These are phyloP conservation scores for Fusarium sterilihyphosum DNA, from an alignment of 2,329 filamentous ascomycete genomes.

Conservation along the genomic window DNA sequence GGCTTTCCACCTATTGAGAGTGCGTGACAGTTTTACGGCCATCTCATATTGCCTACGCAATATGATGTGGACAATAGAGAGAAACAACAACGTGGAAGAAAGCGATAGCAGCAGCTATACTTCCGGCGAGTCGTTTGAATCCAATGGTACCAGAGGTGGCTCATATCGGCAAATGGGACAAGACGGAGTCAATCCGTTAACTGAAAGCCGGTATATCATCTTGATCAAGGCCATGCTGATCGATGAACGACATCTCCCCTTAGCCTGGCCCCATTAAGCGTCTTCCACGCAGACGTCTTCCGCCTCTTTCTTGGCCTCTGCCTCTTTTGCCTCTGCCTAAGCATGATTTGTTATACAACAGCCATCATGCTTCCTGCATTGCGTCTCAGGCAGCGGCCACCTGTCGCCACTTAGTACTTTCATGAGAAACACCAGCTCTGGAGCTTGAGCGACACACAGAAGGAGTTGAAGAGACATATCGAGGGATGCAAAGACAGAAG, in stretches of 20 bases:
- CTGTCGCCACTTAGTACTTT: neutral
- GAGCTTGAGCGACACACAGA: neutral
- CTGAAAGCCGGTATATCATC: neutral
- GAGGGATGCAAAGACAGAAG: neutral
- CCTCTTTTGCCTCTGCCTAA: neutral
- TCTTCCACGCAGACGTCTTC: neutral
- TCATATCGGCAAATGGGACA: neutral
- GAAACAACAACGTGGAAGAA: neutral
- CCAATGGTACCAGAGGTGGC: neutral
- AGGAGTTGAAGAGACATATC: neutral
- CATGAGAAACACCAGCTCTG: neutral
- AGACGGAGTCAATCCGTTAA: neutral
- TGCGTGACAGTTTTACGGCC: neutral
- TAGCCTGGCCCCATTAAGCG: neutral
- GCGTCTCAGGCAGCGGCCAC: neutral
- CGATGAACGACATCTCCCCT: neutral
- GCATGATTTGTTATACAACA: neutral
- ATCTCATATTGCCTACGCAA: neutral
- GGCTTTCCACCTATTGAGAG: neutral
- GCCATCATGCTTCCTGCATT: neutral
- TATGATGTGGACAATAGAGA: neutral
- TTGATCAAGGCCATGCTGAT: neutral
- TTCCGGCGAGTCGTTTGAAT: neutral
- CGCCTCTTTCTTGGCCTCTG: neutral
- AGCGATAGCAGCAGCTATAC: neutral